phyloP scores from a whole-genome alignment of 2,329 filamentous ascomycete species.

The Xylaria hypoxylon region DNA sequence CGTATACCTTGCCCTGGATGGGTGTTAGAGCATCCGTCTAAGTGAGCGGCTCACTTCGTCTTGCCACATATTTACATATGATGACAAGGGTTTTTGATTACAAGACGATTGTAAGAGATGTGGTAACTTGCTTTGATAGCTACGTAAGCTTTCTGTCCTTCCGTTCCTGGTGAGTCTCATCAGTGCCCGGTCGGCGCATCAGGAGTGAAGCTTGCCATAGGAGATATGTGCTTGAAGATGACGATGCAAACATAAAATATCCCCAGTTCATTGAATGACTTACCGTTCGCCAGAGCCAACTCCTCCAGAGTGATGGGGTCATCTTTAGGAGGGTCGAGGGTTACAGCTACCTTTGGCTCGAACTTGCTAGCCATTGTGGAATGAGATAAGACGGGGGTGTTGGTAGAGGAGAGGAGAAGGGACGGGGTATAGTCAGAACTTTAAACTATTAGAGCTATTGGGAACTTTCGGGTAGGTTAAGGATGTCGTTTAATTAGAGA shows the following conservation, averaged over 20 bases:
- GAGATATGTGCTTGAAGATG: neutral
- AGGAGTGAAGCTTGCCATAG: neutral
- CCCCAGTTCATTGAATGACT: slow-evolving; percentile 47
- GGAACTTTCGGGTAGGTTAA: neutral
- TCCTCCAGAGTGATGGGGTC: slow-evolving; percentile 86
- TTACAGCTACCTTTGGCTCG: slow-evolving; percentile 80
- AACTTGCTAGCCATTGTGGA: slow-evolving; percentile 72
- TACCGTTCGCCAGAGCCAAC: slow-evolving; percentile 85
- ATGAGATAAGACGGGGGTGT: slow-evolving; percentile 11
- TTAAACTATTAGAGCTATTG: neutral
- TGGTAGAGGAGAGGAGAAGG: neutral
- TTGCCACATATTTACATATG: neutral
- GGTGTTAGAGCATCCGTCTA: slow-evolving; percentile 21
- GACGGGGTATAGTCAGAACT: neutral
- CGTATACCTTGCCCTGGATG: slow-evolving; percentile 86
- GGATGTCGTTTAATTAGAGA: slow-evolving; percentile 9
- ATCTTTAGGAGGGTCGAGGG: slow-evolving; percentile 85
- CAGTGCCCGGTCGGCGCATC: slow-evolving; percentile 4
- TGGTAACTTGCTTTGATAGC: slow-evolving; percentile 72
- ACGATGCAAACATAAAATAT: slow-evolving; percentile 1
- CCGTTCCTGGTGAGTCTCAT: slow-evolving; percentile 62
- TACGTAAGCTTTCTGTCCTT: slow-evolving; percentile 74
- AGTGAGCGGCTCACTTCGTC: neutral
- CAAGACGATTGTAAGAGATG: slow-evolving; percentile 44
- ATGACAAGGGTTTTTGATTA: slow-evolving; percentile 41